Base-by-base conservation (phyloP, 345 rosid genomes). In the Linum lewisii region DNA sequence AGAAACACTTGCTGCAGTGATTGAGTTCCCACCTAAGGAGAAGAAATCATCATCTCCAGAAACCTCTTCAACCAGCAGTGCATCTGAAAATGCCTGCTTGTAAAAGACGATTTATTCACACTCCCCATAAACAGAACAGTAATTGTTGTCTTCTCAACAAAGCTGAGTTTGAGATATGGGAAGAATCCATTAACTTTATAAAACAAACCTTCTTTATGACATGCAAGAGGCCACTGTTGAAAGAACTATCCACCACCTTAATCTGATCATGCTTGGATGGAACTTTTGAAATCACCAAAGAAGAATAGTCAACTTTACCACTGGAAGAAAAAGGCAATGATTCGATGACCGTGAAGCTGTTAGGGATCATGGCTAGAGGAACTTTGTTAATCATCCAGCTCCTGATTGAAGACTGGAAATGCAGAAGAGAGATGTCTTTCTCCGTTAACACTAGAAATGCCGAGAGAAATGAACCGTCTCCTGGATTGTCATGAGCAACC, bases 301-400 rank as follows among this genome's bases (percentile, higher is more conserved):
- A 72, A 60, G 77, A 69, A 81, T 86, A 84, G 75, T 93, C 88
- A 73, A 85, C 78, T 80, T 93, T 93, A 70, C 99, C 95, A 79
- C 79, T 82, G 21, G 78, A 72, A 75, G 91, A 78, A 72, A 70
- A 58, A 21, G 99, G 99, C 75, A 79, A 54, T 6, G 86, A 81
- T 55, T 86, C 82, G 53, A 75, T 54, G 49, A 78, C 72, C 60
- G 77, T 21, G 69, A 83, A 79, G 53, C 52, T 78, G 51, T 62
- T 78, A 45, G 99, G 97, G 73, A 89, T 69, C 95, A 87, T 85
- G 44, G 77, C 84, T 59, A 65, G n/a, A 71, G 97, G 83, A 67
- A 93, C 78, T 70, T 75, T 93, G 21, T 54, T 64, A n/a, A 73
- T 58, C 74, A 84, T 63, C 95, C 95, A 87, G 51, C 47, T 75